Evolutionary conservation across 352 stramenopile species (phyloP).

Genomic region (Phytophthora citricola): DNA sequence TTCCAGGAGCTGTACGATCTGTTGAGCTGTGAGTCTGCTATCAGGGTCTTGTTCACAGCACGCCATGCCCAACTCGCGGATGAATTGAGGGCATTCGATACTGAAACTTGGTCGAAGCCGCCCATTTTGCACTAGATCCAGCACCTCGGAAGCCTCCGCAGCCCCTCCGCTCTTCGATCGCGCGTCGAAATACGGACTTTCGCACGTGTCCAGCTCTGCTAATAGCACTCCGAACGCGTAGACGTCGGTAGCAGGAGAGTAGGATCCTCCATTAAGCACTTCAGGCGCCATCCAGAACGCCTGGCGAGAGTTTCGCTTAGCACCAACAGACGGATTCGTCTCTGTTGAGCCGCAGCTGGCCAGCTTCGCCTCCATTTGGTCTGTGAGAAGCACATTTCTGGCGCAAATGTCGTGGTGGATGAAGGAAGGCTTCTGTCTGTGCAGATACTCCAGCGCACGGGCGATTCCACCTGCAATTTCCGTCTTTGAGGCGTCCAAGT

Average conservation of each 20-base stretch:
- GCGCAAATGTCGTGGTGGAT: conserved; percentile 22
- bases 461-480: conserved; percentile 31
- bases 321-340: conserved; percentile 3
- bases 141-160: conserved; percentile 10
- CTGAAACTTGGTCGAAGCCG: conserved; percentile 52
- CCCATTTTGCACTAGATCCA: conserved; percentile 25
- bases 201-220: conserved; percentile 44
- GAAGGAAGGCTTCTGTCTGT: conserved; percentile 20
- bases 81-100: conserved; percentile 44
- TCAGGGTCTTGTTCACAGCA: conserved; percentile 51
- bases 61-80: conserved; percentile 41
- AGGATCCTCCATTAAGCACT: conserved; percentile 54
- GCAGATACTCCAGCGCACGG: conserved; percentile 36
- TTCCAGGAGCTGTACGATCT: conserved; percentile 55
- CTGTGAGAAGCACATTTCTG: conserved; percentile 32
- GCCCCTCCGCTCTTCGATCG: conserved; percentile 8
- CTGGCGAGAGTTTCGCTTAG: conserved; percentile 13
- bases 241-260: conserved; percentile 60
- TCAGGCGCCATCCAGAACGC: conserved; percentile 53
- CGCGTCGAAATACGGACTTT: conserved; percentile 25
- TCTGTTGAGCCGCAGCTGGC: conserved; percentile 23
- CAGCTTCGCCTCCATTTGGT: conserved; percentile 27
- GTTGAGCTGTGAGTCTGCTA: conserved; percentile 38
- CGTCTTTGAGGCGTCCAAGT: conserved; percentile 30
- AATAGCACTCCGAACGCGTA: conserved; percentile 67